Evolutionary conservation across 768 basidiomycete genomes (phyloP).

Genomic region (Serendipita sp.): DNA sequence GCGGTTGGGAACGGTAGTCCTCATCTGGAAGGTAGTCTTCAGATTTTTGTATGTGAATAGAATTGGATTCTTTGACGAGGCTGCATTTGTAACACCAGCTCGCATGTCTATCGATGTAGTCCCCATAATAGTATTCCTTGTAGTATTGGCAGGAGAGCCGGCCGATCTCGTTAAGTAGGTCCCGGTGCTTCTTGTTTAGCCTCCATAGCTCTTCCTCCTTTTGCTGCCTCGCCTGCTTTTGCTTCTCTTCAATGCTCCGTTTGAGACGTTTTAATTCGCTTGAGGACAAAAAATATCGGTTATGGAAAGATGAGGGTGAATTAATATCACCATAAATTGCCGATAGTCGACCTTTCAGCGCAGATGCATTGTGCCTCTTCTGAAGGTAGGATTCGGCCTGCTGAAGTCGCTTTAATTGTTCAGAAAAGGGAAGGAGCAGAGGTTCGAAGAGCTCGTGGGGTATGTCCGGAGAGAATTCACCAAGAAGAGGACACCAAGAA

Average conservation of each 20-base stretch:
- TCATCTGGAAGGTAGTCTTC: constrained; percentile 33
- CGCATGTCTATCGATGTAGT: neutral
- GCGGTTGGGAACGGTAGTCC: constrained; percentile 14
- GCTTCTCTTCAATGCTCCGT: constrained; percentile 19
- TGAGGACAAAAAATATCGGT: constrained; percentile 23
- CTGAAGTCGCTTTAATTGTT: constrained; percentile 18
- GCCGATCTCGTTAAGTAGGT: constrained; percentile 10
- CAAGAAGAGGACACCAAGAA: constrained; percentile 23
- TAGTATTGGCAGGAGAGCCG: constrained; percentile 9
- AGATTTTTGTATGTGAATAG: constrained; percentile 21
- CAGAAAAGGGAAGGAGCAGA: constrained; percentile 25
- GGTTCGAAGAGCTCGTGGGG: constrained; percentile 24
- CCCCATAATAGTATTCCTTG: neutral
- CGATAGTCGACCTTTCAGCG: constrained; percentile 13
- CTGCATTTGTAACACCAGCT: constrained; percentile 19
- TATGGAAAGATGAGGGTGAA: constrained; percentile 17
- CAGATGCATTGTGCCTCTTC: constrained; percentile 15
- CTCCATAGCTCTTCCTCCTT: constrained; percentile 19
- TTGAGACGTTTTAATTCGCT: constrained; percentile 8
- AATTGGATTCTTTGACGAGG: constrained; percentile 9
- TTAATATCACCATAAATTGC: constrained; percentile 20
- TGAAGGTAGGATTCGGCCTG: constrained; percentile 20
- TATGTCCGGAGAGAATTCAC: constrained; percentile 32
- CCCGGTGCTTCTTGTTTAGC: constrained; percentile 14
- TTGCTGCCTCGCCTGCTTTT: constrained; percentile 13